These are phyloP conservation scores for Beauveria pseudobassiana DNA, from an alignment of 2,329 filamentous ascomycete species.

Conservation along the genomic window DNA sequence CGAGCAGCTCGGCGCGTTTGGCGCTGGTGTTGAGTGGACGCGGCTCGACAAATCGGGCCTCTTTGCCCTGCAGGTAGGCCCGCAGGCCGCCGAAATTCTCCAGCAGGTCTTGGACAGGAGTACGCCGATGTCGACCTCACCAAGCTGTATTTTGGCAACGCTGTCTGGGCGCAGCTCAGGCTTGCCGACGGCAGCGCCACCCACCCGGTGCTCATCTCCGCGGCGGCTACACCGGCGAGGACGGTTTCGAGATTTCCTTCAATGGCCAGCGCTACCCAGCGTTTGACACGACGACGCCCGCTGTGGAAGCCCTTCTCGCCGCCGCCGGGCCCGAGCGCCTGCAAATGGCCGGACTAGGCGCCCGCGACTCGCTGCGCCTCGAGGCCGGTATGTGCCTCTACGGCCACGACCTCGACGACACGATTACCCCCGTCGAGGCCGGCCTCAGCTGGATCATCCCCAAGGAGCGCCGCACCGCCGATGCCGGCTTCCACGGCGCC, in stretches of 20 bases:
- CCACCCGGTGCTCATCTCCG: conserved; percentile 60
- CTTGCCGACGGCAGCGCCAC: conserved; percentile 42
- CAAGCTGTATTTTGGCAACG: conserved; percentile 75
- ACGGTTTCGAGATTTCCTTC: conserved; percentile 95
- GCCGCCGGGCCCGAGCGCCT: conserved; percentile 54
- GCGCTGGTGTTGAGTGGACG: conserved; percentile 55
- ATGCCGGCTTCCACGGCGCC: conserved; percentile 77
- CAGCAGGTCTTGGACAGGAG: conserved; percentile 48
- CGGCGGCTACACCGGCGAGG: conserved; percentile 94
- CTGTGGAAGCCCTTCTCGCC: conserved; percentile 61
- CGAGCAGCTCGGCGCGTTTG: conserved; percentile 55
- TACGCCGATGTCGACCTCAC: conserved; percentile 42
- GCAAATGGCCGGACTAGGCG: conserved; percentile 79
- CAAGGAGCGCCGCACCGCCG: conserved; percentile 55
- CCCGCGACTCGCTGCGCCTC: conserved; percentile 83
- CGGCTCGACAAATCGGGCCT: conserved; percentile 68
- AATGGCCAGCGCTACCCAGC: conserved; percentile 34
- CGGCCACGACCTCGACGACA: conserved; percentile 89
- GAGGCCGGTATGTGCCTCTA: conserved; percentile 99
- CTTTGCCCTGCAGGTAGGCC: conserved; percentile 85
- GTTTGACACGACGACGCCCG: conserved; percentile 38
- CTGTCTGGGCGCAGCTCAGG: conserved; percentile 57
- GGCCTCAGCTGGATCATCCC: conserved; percentile 71
- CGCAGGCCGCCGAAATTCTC: conserved; percentile 64
- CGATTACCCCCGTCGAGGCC: conserved; percentile 52